Base-by-base conservation (phyloP, 768 basidiomycete species). In the Mycena albidolilacea region DNA sequence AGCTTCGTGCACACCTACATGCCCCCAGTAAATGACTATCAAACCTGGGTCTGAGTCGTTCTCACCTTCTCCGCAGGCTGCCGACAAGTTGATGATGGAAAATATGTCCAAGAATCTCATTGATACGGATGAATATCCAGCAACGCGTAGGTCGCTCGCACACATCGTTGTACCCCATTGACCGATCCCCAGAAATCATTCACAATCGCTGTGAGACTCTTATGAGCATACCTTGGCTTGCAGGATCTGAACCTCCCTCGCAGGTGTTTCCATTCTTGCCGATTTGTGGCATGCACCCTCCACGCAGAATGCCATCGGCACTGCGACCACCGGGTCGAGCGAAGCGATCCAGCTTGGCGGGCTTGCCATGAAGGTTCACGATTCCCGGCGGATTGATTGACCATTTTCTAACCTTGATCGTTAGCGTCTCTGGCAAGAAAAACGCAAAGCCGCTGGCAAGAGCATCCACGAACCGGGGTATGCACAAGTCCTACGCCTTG, bases 391-490 rank as follows among this genome's bases (percentile, higher is more conserved):
- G 7, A 12, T 61, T 54, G n/a, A 50, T 50, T 30, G 52, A 54
- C 7, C 23, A 52, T 50, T 35, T 19, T 9, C 39, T 57, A 15
- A 67, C 21, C 7, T 1, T 8, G 21, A n/a, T 44, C 54, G 41
- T 11, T 46, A 70, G 73, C 89, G 88, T 74, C 84, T 88, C 10
- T 93, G 93, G 93, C 92, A 90, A 84, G 85, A 85, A 35, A 87
- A 85, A 35, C 90, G 91, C 55, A 93, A 92, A 77, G 88, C 88
- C 21, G 88, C 88, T 14, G 89, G 90, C 50, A 89, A 91, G 77
- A 90, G 87, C 81, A 91, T 94, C 46, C 95, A 96, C 76, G 90
- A 94, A 66, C 92, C 97, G 78, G 92, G 93, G 92, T 86, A 78
- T 54, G 83, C 77, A 23, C 55, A 35, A 21, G 44, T n/a, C 69